Conservation (phyloP, 192 early-diverging fungal genomes). For the Coemansia sp. region DNA sequence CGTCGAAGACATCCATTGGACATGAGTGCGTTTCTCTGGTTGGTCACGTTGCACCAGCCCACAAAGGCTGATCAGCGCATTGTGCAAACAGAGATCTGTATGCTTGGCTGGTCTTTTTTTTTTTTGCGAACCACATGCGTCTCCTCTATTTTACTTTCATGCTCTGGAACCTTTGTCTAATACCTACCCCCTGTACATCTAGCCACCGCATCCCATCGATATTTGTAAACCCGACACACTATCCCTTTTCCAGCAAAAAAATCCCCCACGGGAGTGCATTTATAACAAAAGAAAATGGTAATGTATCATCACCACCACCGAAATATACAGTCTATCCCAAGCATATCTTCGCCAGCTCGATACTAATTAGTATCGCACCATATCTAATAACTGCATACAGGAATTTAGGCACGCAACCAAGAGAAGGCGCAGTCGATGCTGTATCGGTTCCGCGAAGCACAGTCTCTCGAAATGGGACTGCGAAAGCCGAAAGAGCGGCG, state of each 20-base stretch:
- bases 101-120: not conserved
- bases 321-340: no score
- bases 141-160: not conserved
- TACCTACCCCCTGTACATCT: not conserved
- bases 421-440: slow-evolving; percentile 99
- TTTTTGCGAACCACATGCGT: not conserved
- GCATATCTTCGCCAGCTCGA: no score
- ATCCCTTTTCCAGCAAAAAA: no score
- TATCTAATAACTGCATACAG: not conserved
- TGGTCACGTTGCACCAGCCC: slow-evolving; percentile 3
- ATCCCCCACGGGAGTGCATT: no score
- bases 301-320: not conserved
- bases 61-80: not conserved
- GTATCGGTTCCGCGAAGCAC: slow-evolving; percentile 94
- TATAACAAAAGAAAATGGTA: slow-evolving; percentile 2
- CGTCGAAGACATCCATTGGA: not conserved
- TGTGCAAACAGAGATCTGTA: not conserved
- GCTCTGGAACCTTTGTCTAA: not conserved
- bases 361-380: not conserved
- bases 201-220: not conserved
- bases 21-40: not conserved
- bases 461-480: slow-evolving; percentile 78
- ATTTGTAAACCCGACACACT: not conserved
- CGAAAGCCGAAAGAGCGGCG: slow-evolving; percentile 65
- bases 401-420: slow-evolving; percentile 83